Evolutionary conservation across 352 stramenopile species (phyloP).

Genomic region (Nothophytophthora sp.): DNA sequence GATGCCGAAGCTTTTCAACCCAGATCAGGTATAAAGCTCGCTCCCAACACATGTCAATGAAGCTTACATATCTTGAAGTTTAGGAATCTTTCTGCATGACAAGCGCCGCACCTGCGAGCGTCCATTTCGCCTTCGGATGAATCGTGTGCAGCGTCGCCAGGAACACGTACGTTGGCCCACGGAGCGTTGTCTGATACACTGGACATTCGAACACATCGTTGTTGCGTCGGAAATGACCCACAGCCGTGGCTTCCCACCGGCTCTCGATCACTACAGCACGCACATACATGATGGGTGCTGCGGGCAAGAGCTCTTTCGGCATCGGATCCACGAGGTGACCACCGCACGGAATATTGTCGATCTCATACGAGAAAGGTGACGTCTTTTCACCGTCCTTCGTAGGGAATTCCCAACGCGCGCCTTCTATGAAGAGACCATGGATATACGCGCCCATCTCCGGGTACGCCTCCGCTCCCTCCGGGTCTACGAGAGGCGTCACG

Average conservation of each 20-base stretch:
- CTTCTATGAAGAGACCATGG: slow-evolving; percentile 96
- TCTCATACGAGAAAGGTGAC: slow-evolving; percentile 78
- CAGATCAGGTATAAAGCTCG: slow-evolving; percentile 28
- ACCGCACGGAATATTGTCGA: slow-evolving; percentile 86
- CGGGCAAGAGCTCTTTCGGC: slow-evolving; percentile 93
- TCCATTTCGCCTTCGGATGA: slow-evolving; percentile 90
- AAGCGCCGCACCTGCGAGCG: slow-evolving; percentile 91
- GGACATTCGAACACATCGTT: slow-evolving; percentile 94
- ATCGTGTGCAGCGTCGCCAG: slow-evolving; percentile 94
- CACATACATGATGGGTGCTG: slow-evolving; percentile 92
- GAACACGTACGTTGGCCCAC: slow-evolving; percentile 96
- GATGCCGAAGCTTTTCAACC: slow-evolving; percentile 90
- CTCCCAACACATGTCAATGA: no score
- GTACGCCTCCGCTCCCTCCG: slow-evolving; percentile 68
- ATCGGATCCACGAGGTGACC: slow-evolving; percentile 88
- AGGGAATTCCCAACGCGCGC: slow-evolving; percentile 86
- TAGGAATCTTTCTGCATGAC: slow-evolving; percentile 93
- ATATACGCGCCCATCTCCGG: slow-evolving; percentile 91
- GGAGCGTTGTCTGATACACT: slow-evolving; percentile 95
- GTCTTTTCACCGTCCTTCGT: slow-evolving; percentile 79
- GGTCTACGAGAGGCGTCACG: slow-evolving; percentile 71
- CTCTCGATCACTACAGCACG: slow-evolving; percentile 91
- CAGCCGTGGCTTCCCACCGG: slow-evolving; percentile 93
- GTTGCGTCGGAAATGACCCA: slow-evolving; percentile 93
- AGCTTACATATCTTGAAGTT: no score